Evolutionary conservation across 1,284 basidiomycete genomes (phyloP).

Genomic region (Coniferiporia weirii): DNA sequence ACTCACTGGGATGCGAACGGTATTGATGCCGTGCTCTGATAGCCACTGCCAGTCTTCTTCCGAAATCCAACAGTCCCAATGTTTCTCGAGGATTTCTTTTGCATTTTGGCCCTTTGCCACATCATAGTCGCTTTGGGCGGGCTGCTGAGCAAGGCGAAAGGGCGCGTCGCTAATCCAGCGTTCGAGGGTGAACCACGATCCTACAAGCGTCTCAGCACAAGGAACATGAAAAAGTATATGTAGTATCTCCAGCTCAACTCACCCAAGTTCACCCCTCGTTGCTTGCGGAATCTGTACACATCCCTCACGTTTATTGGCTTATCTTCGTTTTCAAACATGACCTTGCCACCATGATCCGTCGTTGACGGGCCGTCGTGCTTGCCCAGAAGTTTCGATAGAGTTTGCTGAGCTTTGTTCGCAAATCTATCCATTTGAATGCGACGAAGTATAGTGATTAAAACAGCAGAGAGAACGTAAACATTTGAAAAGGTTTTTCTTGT

Average conservation of each 20-base stretch:
- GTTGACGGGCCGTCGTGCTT: neutral
- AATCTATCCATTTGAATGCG: neutral
- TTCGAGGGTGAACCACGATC: constrained; percentile 76
- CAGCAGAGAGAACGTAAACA: no score
- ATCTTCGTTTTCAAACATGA: neutral
- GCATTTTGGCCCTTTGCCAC: constrained; percentile 61
- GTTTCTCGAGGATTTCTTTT: constrained; percentile 60
- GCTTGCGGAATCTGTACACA: constrained; percentile 66
- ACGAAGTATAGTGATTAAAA: no score
- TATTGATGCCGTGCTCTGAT: constrained; percentile 69
- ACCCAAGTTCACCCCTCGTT: constrained; percentile 82
- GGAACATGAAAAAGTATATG: neutral
- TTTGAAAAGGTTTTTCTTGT: no score
- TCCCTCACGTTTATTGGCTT: constrained; percentile 25
- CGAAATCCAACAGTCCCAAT: constrained; percentile 80
- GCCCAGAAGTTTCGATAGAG: neutral
- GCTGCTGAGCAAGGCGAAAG: constrained; percentile 46
- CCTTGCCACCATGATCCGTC: neutral
- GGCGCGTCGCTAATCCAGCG: constrained; percentile 63
- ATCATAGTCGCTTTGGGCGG: constrained; percentile 72
- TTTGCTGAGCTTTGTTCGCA: neutral
- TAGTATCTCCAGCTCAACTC: constrained; percentile 22
- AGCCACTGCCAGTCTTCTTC: constrained; percentile 75
- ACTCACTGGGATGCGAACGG: constrained; percentile 77
- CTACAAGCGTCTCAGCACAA: constrained; percentile 28